Evolutionary conservation across 208 protist genomes (phyloP), one percentile per base, ranked within the genome.

Genomic region (Trypanosoma caninum): DNA sequence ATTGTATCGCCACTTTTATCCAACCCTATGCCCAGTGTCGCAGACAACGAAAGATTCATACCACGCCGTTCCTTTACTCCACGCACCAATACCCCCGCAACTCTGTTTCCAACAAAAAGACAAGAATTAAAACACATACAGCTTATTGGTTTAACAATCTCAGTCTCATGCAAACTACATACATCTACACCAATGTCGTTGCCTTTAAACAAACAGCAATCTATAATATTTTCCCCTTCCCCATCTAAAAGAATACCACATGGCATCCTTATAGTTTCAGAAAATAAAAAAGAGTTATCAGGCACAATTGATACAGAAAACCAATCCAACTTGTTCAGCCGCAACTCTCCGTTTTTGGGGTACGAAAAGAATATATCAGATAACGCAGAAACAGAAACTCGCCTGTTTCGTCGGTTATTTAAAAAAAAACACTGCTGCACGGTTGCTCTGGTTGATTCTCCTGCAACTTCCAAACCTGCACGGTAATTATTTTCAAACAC

Each of bases 111-210:
- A n/a, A 18, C 23, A 25, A 80, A 72, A 3, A 78, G 50, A 59
- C 72, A 73, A 1, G 25, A 48, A 6, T 2, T 52, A 28, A 71
- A 31, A 2, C 18, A 7, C 18, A 41, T 34, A 2, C 46, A 25
- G 51, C 14, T 40, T 13, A 10, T 9, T 20, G 38, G 30, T 28
- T 20, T 40, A 31, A 23, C 22, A n/a, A 10, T 37, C 20, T 50
- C 48, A 23, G 20, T 14, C 20, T 18, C 37, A 46, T 22, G 0
- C 14, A 33, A 10, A n/a, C n/a, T n/a, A n/a, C n/a, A n/a, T n/a
- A 75, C 75, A 59, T 91, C 82, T 16, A 94, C 70, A 34, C 84
- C 87, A 41, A 91, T 57, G 50, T 91, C 84, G 63, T 94, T 94
- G 28, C 69, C 64, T 23, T 68, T 44, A 38, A 94, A 94, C 0